Percentiles rank a stretch among this genome's conserved stretches.
These are phyloP conservation scores for Sporothrix mexicana DNA, from an alignment of 2,329 filamentous ascomycete species.

Conservation along the genomic window DNA sequence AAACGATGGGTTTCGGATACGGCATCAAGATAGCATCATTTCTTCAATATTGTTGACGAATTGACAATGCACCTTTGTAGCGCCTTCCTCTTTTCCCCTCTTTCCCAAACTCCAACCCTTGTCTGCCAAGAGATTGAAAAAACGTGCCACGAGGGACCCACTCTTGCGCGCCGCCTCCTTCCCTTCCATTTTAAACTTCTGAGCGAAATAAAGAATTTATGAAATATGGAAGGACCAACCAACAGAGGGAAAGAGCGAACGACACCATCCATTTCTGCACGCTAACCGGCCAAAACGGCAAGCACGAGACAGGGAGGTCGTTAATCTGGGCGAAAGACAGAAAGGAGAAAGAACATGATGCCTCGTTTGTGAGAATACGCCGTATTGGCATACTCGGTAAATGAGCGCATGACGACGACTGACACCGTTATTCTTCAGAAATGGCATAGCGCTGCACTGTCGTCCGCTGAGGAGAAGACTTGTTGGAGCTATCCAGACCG, in stretches of 20 bases:
- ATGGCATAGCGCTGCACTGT: neutral
- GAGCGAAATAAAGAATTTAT: conserved; percentile 8
- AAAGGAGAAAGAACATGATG: neutral
- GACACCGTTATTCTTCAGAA: neutral
- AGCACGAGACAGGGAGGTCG: neutral
- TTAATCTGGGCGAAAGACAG: neutral
- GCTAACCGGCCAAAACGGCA: conserved; percentile 21
- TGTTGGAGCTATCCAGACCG: neutral
- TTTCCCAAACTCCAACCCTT: neutral
- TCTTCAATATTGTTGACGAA: too few species aligned
- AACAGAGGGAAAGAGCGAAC: neutral
- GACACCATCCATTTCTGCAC: conserved; percentile 8
- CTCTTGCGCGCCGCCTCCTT: conserved; percentile 13
- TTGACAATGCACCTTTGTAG: neutral
- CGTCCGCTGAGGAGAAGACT: neutral
- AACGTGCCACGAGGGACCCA: conserved; percentile 24
- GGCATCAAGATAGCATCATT: conserved; percentile 5
- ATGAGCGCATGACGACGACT: neutral
- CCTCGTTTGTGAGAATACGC: neutral
- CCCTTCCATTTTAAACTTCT: conserved; percentile 18
- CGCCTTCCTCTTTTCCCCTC: conserved; percentile 26
- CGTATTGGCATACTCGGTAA: neutral
- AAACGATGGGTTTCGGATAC: neutral
- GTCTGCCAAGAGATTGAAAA: conserved; percentile 27
- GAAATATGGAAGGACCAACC: neutral